phyloP scores from a whole-genome alignment of 177 flowering plant genomes.

The Tripterygium wilfordii region DNA sequence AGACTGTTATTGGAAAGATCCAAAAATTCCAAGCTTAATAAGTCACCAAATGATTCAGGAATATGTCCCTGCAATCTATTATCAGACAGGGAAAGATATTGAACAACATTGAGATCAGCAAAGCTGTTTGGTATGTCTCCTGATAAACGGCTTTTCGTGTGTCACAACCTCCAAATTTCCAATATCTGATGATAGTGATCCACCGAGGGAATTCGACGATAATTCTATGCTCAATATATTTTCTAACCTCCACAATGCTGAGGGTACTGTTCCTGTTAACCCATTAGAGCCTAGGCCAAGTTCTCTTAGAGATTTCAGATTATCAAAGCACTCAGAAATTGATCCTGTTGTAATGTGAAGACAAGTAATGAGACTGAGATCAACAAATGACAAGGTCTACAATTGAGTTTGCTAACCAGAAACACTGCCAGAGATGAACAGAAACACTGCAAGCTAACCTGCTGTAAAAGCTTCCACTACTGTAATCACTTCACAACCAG shows the following conservation, averaged over 20 bases:
- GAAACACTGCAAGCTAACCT: too few relatives aligned
- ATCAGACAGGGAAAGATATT: conserved; percentile 2
- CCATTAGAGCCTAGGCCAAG: conserved; percentile 3
- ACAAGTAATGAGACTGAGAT: too few relatives aligned
- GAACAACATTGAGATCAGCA: conserved; percentile 6
- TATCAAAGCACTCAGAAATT: conserved; percentile 7
- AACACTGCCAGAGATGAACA: too few relatives aligned
- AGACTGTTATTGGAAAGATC: conserved; percentile 18
- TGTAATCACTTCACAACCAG: too few relatives aligned
- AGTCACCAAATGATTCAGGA: conserved; percentile 14
- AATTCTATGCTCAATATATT: conserved; percentile 2
- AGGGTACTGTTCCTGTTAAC: conserved; percentile 3
- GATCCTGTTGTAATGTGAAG: too few relatives aligned
- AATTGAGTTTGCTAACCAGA: too few relatives aligned
- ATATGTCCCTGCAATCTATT: conserved; percentile 14
- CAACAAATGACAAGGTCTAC: too few relatives aligned
- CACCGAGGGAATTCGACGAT: conserved; percentile 10
- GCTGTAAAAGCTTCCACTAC: too few relatives aligned
- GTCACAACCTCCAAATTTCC: conserved; percentile 8
- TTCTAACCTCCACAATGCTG: conserved; percentile 4
- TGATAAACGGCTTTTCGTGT: conserved; percentile 8
- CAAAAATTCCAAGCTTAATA: conserved; percentile 11
- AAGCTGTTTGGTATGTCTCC: conserved; percentile 9
- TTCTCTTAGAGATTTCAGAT: conserved; percentile 5
- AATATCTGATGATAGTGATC: conserved; percentile 5